Evolutionary conservation across 2,329 filamentous ascomycete genomes (phyloP), one percentile per base, ranked within the genome.

Genomic region (Colletotrichum euphorbiae): DNA sequence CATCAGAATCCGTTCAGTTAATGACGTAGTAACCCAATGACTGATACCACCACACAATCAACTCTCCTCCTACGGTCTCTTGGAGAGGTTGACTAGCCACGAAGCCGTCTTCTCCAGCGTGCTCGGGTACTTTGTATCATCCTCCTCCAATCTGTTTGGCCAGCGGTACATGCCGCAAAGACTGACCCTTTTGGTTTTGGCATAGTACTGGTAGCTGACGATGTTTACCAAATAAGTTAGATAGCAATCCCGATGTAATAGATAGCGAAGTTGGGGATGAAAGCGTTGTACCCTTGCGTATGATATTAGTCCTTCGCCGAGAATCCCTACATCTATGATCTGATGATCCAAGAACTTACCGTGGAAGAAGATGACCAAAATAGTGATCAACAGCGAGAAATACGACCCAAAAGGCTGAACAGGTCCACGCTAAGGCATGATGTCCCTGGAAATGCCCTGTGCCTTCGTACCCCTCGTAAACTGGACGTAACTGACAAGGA

Each of bases 211-310:
- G 80, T 90, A 90, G 0, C 90, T 91, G 62, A 89, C 86, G 75
- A 93, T 87, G 75, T 92, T 83, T 17, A 85, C 80, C 15, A 94
- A 77, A 77, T n/a, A n/a, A n/a, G n/a, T n/a, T 93, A 94, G n/a
- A 94, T 78, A 2, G 91, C 91, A 72, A 94, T 93, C 58, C 91
- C 92, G 8, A 91, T 81, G 77, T 93, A 93, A 42, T 43, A 56
- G 4, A 52, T n/a, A 1, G 48, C 52, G 12, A 65, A 65, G 2
- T 69, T 77, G 15, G 54, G 62, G 9, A 59, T 51, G 13, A 65
- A 65, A 6, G 62, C 52, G 13, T 65, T 65, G 45, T 65, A 65
- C 15, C 62, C 62, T n/a, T n/a, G n/a, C n/a, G n/a, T n/a, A n/a
- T 65, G 33, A 7, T 13, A 15, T n/a, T n/a, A n/a, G n/a, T n/a